phyloP scores from a whole-genome alignment of 169 alveolate species.

The Eimeria zaria region DNA sequence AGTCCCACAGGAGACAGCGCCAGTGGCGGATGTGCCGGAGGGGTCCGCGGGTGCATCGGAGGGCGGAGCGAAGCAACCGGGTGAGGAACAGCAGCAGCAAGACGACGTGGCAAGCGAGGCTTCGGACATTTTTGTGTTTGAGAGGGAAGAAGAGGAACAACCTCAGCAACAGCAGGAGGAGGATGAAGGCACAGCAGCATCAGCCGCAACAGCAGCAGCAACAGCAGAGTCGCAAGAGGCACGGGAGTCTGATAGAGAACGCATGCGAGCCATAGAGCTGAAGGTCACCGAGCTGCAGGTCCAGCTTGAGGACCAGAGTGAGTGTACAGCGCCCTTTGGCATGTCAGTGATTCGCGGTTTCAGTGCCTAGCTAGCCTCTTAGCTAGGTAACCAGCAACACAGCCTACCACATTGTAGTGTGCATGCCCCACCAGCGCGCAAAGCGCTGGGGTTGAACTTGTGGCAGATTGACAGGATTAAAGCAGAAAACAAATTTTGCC shows the following conservation, averaged over 20 bases:
- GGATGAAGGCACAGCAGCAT: constrained; percentile 39
- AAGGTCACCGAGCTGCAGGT: constrained; percentile 81
- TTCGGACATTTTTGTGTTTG: constrained; percentile 65
- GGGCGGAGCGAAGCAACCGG: constrained; percentile 52
- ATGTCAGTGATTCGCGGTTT: too few species aligned
- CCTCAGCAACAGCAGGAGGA: constrained; percentile 62
- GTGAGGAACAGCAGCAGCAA: constrained; percentile 65
- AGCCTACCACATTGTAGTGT: not conserved
- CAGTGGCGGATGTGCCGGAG: constrained; percentile 1
- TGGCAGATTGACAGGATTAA: not conserved
- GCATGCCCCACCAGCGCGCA: not conserved
- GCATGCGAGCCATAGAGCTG: constrained; percentile 79
- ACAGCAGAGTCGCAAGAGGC: constrained; percentile 75
- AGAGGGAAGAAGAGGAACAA: constrained; percentile 69
- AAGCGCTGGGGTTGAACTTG: not conserved
- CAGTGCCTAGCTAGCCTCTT: not conserved
- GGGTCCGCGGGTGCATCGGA: constrained; percentile 21
- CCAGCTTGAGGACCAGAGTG: constrained; percentile 69
- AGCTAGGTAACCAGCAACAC: not conserved
- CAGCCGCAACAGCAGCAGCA: constrained; percentile 50
- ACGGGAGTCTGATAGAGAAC: constrained; percentile 64
- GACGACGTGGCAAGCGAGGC: constrained; percentile 77
- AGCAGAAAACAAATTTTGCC: not conserved
- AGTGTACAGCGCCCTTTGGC: not conserved
- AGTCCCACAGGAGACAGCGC: not conserved